A percentile compares a stretch with the other conserved stretches of the same genome.
Conservation (phyloP, 1,139 yeast genomes). For the Entelexis paramagnoliae region DNA sequence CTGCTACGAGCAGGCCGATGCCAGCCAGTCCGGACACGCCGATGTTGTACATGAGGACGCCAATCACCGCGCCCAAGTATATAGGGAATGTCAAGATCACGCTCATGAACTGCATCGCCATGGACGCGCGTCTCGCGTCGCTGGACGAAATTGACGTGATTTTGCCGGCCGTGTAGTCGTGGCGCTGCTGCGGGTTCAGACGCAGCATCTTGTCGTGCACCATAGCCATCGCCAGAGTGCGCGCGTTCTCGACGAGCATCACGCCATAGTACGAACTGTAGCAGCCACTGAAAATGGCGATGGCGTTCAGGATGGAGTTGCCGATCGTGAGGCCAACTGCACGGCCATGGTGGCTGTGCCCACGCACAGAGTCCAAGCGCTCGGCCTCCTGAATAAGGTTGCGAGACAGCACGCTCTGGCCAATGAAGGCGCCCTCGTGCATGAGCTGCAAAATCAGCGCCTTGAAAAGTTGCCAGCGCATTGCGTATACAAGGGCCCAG, state of each 20-base stretch:
- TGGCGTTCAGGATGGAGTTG: background rate
- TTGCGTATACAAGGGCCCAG: constrained; percentile 17
- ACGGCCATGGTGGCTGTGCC: constrained; percentile 12
- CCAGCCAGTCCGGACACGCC: constrained; percentile 72
- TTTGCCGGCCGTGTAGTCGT: constrained; percentile 52
- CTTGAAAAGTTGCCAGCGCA: constrained; percentile 12
- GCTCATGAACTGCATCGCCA: constrained; percentile 60
- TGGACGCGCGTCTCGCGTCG: constrained; percentile 66
- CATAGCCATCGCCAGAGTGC: constrained; percentile 29
- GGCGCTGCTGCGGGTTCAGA: constrained; percentile 48
- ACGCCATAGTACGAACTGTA: background rate
- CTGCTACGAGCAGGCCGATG: constrained; percentile 36
- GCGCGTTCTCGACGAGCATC: constrained; percentile 16
- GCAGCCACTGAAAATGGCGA: background rate
- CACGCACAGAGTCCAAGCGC: background rate
- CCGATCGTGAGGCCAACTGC: constrained; percentile 20
- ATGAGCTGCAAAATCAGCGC: background rate
- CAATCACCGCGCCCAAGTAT: constrained; percentile 53
- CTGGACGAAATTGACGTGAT: constrained; percentile 69
- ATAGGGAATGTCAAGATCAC: constrained; percentile 54
- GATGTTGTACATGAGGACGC: constrained; percentile 53
- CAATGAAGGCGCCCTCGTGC: constrained; percentile 13
- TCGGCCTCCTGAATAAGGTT: constrained; percentile 15
- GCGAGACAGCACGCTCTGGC: constrained; percentile 20
- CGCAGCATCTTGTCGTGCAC: constrained; percentile 54